Base-by-base conservation (phyloP, 2,329 filamentous ascomycete genomes). In the Dothideomycetes sp. region DNA sequence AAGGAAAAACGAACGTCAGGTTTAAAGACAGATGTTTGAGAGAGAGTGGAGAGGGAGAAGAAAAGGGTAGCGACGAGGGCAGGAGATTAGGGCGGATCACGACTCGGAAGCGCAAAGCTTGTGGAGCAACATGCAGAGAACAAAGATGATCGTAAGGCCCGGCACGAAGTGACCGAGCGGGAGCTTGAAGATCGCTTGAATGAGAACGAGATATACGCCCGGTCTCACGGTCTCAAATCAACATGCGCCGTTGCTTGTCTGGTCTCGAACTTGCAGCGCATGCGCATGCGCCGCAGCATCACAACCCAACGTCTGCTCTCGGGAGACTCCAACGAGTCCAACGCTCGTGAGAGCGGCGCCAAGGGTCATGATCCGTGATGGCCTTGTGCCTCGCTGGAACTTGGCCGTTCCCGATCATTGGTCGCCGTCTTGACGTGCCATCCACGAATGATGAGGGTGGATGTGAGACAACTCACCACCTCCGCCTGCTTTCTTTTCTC, bases 61-160 rank as follows among this genome's bases (percentile, higher is more conserved):
- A 43, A 43, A 43, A 36, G 41, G 41, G 40, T 30, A 36, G 25
- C 41, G 28, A 35, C 40, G 27, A 18, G 33, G 11, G 30, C 24
- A 36, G 18, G 33, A 36, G 41, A 35, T 35, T 43, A 36, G 41
- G 33, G 33, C 28, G 32, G 25, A 40, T 32, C 37, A 40, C 37
- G 37, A 40, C 37, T 40, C 37, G 37, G 28, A 40, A 39, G 37
- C 22, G 37, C 37, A 40, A 27, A 40, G 37, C 37, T 37, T 37
- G 34, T n/a, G 34, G 34, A 37, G 34, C 34, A 25, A 25, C 24
- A n/a, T 40, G 37, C 37, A 40, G 28, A 40, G 29, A 28, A 18
- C 36, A 29, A 36, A 16, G 4, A 31, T 16, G 8, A 40, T 28
- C 37, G 27, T 20, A 40, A 22, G 37, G 37, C 29, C 37, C 37